These are phyloP conservation scores for Diplotaxis tenuifolia DNA, from an alignment of 345 rosid genomes.

Conservation along the genomic window DNA sequence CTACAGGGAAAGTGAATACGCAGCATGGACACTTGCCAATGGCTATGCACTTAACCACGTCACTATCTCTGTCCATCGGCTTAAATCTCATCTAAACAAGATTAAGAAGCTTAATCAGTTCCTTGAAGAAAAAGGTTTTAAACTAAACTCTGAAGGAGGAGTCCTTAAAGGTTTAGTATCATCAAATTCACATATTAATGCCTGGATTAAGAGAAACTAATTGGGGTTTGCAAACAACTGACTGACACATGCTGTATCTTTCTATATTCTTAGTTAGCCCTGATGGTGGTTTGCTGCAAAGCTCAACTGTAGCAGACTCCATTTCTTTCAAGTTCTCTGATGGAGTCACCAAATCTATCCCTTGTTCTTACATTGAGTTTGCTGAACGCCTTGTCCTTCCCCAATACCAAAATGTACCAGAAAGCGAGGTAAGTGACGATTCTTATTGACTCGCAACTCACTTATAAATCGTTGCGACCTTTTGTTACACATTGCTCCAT, in stretches of 20 bases:
- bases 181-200: not conserved
- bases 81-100: constrained; percentile 62
- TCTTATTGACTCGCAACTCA: not conserved
- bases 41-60: constrained; percentile 95
- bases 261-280: constrained; percentile 65
- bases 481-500: too few relatives aligned
- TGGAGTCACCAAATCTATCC: constrained; percentile 60
- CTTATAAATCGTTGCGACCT: not conserved
- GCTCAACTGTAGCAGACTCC: constrained; percentile 91
- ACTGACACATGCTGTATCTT: not conserved
- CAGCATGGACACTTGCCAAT: constrained; percentile 98
- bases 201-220: not conserved
- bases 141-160: constrained; percentile 86
- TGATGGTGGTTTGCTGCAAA: constrained; percentile 87
- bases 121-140: constrained; percentile 64
- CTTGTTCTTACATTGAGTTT: constrained; percentile 94
- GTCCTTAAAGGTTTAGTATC: constrained; percentile 68
- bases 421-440: constrained; percentile 48
- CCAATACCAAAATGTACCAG: constrained; percentile 49
- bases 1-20: constrained; percentile 88
- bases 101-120: constrained; percentile 66
- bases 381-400: constrained; percentile 95
- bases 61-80: constrained; percentile 74
- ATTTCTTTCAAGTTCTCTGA: constrained; percentile 62
- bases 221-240: not conserved